Evolutionary conservation across 495 filamentous ascomycete genomes (phyloP).

Genomic region (Parathielavia hyrcaniae): DNA sequence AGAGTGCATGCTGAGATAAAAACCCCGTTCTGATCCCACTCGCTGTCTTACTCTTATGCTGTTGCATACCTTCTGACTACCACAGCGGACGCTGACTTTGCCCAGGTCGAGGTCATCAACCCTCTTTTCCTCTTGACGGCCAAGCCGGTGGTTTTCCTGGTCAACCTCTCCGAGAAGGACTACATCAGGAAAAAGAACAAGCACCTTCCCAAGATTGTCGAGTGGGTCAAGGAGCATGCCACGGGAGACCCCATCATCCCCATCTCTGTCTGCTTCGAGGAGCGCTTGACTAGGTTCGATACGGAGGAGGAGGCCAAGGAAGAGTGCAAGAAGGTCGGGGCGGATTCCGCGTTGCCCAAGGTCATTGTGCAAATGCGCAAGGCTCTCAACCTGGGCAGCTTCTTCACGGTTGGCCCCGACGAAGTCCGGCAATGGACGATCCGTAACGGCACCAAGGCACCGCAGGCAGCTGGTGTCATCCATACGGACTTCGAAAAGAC

Average conservation of each 20-base stretch:
- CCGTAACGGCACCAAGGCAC: conserved; percentile 91
- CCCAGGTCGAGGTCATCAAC: conserved; percentile 95
- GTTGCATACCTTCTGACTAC: conserved; percentile 23
- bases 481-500: conserved; percentile 99
- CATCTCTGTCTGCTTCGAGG: conserved; percentile 86
- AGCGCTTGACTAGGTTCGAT: conserved; percentile 74
- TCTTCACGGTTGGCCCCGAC: conserved; percentile 96
- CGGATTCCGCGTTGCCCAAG: conserved; percentile 87
- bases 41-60: conserved; percentile 26
- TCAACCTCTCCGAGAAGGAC: conserved; percentile 95
- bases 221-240: conserved; percentile 89
- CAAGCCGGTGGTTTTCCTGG: conserved; percentile 94
- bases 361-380: conserved; percentile 91
- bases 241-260: conserved; percentile 85
- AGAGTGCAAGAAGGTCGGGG: conserved; percentile 83
- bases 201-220: conserved; percentile 83
- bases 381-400: conserved; percentile 79
- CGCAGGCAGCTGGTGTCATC: conserved; percentile 94
- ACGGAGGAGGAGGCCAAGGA: conserved; percentile 71
- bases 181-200: conserved; percentile 99
- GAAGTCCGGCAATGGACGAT: conserved; percentile 99
- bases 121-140: conserved; percentile 89
- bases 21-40: conserved; percentile 43
- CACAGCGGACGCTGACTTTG: conserved; percentile 29
- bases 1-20: conserved; percentile 80